Percentiles rank a stretch among this genome's conserved stretches.
phyloP scores from a whole-genome alignment of 2,329 filamentous ascomycete genomes.

The Chalara sp. region DNA sequence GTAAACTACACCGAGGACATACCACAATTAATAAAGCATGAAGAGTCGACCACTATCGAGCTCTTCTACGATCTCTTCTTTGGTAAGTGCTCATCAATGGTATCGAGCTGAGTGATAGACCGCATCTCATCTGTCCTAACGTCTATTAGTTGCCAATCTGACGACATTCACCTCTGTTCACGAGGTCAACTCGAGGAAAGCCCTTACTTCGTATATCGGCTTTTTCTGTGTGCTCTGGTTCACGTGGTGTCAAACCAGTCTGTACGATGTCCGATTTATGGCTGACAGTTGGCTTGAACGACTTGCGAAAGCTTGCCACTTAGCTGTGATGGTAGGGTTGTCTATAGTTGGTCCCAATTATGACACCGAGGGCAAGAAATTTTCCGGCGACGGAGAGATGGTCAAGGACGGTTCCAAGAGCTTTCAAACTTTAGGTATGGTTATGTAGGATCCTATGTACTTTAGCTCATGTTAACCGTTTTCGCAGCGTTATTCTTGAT shows the following conservation, averaged over 20 bases:
- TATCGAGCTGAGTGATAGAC: too few relatives aligned
- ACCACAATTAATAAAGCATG: not conserved
- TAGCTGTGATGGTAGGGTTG: conserved; percentile 41
- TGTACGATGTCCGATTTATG: conserved; percentile 52
- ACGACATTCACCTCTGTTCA: conserved; percentile 48
- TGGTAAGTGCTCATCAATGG: not conserved
- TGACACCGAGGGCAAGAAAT: conserved; percentile 10
- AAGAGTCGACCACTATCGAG: conserved; percentile 19
- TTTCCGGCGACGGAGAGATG: too few relatives aligned
- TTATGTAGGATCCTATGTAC: too few relatives aligned
- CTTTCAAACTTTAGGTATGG: too few relatives aligned
- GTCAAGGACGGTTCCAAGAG: too few relatives aligned
- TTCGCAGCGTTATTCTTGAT: conserved; percentile 28
- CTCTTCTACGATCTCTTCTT: conserved; percentile 56
- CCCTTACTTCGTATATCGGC: conserved; percentile 45
- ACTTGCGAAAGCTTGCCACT: conserved; percentile 43
- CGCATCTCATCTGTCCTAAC: too few relatives aligned
- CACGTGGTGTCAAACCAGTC: conserved; percentile 50
- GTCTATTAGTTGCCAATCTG: conserved; percentile 42
- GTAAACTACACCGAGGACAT: too few relatives aligned
- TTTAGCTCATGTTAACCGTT: not conserved
- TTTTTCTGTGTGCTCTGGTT: conserved; percentile 44
- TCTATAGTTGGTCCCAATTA: conserved; percentile 44
- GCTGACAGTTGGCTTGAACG: conserved; percentile 49
- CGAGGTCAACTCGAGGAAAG: conserved; percentile 41